A percentile compares a stretch with the other conserved stretches of the same genome.
phyloP scores from a whole-genome alignment of 1,139 yeast species.

The Ogataea hybrid region DNA sequence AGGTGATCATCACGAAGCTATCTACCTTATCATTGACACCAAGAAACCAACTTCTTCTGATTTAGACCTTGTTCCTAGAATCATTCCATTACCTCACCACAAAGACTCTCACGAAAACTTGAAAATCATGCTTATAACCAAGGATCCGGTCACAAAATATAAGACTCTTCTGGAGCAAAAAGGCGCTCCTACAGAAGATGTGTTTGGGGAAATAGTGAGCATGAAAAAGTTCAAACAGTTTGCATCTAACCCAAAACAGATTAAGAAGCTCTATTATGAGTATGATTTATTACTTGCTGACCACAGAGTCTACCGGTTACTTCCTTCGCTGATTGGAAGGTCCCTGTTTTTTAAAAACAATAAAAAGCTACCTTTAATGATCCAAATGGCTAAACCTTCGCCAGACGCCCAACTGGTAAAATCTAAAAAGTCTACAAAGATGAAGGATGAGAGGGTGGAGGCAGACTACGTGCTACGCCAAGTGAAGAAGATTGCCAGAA shows the following conservation, averaged over 20 bases:
- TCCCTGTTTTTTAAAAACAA: slow-evolving; percentile 57
- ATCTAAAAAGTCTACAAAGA: slow-evolving; percentile 38
- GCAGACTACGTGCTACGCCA: slow-evolving; percentile 60
- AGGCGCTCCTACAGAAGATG: slow-evolving; percentile 55
- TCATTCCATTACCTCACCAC: slow-evolving; percentile 57
- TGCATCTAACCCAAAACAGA: slow-evolving; percentile 43
- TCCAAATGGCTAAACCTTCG: slow-evolving; percentile 60
- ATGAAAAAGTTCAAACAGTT: slow-evolving; percentile 52
- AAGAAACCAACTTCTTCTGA: slow-evolving; percentile 44
- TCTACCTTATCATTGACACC: slow-evolving; percentile 56
- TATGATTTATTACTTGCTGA: slow-evolving; percentile 68
- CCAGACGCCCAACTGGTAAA: slow-evolving; percentile 39
- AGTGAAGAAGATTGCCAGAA: slow-evolving; percentile 56
- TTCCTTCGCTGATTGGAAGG: slow-evolving; percentile 55
- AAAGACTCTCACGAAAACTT: slow-evolving; percentile 46
- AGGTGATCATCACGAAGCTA: slow-evolving; percentile 31
- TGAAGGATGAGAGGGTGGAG: slow-evolving; percentile 57
- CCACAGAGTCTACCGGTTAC: slow-evolving; percentile 55
- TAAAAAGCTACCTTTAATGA: slow-evolving; percentile 58
- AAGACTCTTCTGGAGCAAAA: slow-evolving; percentile 45
- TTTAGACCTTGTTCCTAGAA: slow-evolving; percentile 62
- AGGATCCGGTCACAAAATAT: slow-evolving; percentile 62
- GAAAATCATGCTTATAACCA: slow-evolving; percentile 59
- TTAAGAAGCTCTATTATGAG: slow-evolving; percentile 51
- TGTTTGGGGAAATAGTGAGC: slow-evolving; percentile 56